These are phyloP conservation scores for Margaritispora aquatica DNA, from an alignment of 495 filamentous ascomycete genomes.

Conservation along the genomic window DNA sequence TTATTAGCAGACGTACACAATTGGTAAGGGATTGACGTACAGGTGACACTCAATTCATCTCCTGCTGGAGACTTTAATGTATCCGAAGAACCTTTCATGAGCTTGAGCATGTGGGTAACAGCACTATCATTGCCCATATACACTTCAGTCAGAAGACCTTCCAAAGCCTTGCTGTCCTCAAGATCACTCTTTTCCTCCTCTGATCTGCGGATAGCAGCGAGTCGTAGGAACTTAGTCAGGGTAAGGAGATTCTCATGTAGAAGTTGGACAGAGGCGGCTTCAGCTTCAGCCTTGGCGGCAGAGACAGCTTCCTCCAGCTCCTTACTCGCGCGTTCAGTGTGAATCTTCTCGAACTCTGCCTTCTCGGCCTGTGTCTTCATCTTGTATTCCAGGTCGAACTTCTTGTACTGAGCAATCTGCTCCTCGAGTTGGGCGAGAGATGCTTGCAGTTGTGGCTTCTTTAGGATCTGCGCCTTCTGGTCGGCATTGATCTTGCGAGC, in stretches of 20 bases:
- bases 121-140: slow-evolving; percentile 82
- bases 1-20: slow-evolving; percentile 26
- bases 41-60: slow-evolving; percentile 62
- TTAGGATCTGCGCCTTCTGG: slow-evolving; percentile 80
- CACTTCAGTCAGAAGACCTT: slow-evolving; percentile 80
- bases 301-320: slow-evolving; percentile 57
- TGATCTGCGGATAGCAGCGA: slow-evolving; percentile 64
- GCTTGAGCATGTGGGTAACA: slow-evolving; percentile 74
- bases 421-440: slow-evolving; percentile 72
- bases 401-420: slow-evolving; percentile 76
- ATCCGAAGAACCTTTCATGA: slow-evolving; percentile 77
- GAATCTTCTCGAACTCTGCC: slow-evolving; percentile 60
- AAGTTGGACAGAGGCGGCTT: slow-evolving; percentile 45
- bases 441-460: slow-evolving; percentile 81
- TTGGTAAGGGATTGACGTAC: slow-evolving; percentile 42
- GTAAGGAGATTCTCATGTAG: slow-evolving; percentile 53
- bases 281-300: slow-evolving; percentile 49
- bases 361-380: slow-evolving; percentile 61
- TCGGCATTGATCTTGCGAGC: slow-evolving; percentile 85
- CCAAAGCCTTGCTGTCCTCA: slow-evolving; percentile 79
- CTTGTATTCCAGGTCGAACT: slow-evolving; percentile 74
- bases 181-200: slow-evolving; percentile 54
- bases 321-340: slow-evolving; percentile 67
- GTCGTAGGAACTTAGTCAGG: slow-evolving; percentile 72
- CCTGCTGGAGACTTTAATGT: slow-evolving; percentile 58